Evolutionary conservation across 1,139 yeast genomes (phyloP), one percentile per base, ranked within the genome.

Genomic region (Geotrichum australiense): DNA sequence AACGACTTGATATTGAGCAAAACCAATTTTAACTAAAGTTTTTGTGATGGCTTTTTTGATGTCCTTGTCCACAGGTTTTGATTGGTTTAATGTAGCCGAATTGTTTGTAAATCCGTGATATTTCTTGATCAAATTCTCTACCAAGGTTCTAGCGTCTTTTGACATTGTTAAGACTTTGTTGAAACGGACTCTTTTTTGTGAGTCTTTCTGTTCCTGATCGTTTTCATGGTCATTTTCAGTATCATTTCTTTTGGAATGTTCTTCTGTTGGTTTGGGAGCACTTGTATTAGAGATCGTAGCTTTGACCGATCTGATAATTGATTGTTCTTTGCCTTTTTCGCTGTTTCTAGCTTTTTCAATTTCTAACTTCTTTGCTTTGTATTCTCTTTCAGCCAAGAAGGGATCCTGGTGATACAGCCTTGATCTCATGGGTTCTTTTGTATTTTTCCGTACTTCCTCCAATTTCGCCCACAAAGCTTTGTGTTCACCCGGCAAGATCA

Each of bases 401-500:
- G 96, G 96, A 53, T 84, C 82, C 7, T 76, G 70, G 42, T 73
- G 72, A 61, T 82, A 87, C 54, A 44, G 28, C 34, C 33, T 36
- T 3, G 39, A 43, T 31, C 45, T 51, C 6, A 45, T 43, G 5
- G 48, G 47, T 5, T 8, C 24, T 7, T 31, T 15, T 25, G 40
- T 41, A 22, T 36, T 56, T 28, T 51, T 52, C 44, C 62, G 67
- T 43, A 71, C 74, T 4, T 64, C 68, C 46, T 84, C 95, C 46
- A 91, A 63, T 28, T 73, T 76, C 15, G 69, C 62, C 97, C 97
- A 91, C 31, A 85, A 68, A 39, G 74, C 74, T 49, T 85, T 76
- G 57, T 86, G 95, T 23, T 81, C 77, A 4, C 80, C 76, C 0
- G 97, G 97, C 19, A 91, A 68, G 53, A 86, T 80, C 87, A 87